A percentile compares a stretch with the other conserved stretches of the same genome.
These are phyloP conservation scores for Fibroporia radiculosa DNA, from an alignment of 768 basidiomycete genomes.

Conservation along the genomic window DNA sequence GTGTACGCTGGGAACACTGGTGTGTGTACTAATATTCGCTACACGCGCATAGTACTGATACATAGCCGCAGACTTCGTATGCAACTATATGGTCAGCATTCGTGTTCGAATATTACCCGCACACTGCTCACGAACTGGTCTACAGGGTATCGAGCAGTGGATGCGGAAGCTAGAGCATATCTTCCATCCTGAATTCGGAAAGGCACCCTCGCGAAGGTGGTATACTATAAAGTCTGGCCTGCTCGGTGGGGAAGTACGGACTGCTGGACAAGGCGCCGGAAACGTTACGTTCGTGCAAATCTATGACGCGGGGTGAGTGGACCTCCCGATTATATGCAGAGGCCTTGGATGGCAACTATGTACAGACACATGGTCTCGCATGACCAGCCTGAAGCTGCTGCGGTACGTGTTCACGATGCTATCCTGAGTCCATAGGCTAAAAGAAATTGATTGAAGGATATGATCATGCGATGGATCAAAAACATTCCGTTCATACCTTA, in stretches of 20 bases:
- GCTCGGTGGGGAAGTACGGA: conserved; percentile 34
- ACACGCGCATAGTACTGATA: not conserved
- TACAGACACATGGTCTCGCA: conserved; percentile 8
- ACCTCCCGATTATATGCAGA: not conserved
- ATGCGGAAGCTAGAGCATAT: conserved; percentile 30
- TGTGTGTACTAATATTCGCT: conserved; percentile 4
- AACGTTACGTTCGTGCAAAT: conserved; percentile 43
- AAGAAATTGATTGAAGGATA: not conserved
- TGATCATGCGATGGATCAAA: conserved; percentile 7
- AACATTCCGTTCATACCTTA: conserved; percentile 7
- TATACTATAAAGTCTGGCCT: conserved; percentile 23
- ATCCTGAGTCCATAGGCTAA: not conserved
- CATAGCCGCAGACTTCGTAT: conserved; percentile 23
- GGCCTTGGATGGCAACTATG: not conserved
- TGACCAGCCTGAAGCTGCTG: conserved; percentile 7
- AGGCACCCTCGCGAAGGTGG: conserved; percentile 26
- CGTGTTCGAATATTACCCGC: too few relatives aligned
- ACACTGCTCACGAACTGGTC: not conserved
- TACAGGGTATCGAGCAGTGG: conserved; percentile 35
- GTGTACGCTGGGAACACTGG: conserved; percentile 28
- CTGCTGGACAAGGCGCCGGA: conserved; percentile 33
- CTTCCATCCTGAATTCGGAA: conserved; percentile 31
- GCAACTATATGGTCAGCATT: conserved; percentile 26
- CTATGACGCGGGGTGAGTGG: conserved; percentile 37
- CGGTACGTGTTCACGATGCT: not conserved